Base-by-base conservation (phyloP, 2,329 filamentous ascomycete species). In the Trichoderma sp. region DNA sequence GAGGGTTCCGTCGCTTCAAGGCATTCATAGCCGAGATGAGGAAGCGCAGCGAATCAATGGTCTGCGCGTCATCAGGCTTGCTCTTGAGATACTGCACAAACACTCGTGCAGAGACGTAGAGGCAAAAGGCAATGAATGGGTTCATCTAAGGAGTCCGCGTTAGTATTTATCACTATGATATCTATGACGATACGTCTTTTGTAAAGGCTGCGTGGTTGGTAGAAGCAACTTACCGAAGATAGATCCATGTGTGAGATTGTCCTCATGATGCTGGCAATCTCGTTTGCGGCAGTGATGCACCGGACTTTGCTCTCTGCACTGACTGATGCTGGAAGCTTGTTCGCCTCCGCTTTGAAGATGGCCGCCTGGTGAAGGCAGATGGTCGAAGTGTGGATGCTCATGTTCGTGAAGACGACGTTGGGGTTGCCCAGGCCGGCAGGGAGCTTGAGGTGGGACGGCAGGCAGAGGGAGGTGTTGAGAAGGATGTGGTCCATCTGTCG, bases 321-420 rank as follows among this genome's bases (percentile, higher is more conserved):
- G 61, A 98, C 91, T 21, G 92, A 91, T 1, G 88, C 84, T 0
- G 93, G 91, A 73, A 98, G 84, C 68, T 90, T 89, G 81, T 97
- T 92, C 82, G 94, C 96, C 77, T 98, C 95, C 0, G 95, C 94
- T 80, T 98, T 98, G 86, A 95, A 98, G 24, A 99, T 98, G 30
- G 96, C 96, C 3, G 95, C 96, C 83, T 99, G 96, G 78, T 99
- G 96, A n/a, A 99, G 85, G 80, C 95, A 98, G 69, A 99, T 98
- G 1, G 94, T 94, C 1, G 95, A 97, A 0, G 96, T 97, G 80
- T 98, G 95, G 36, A 99, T 94, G 79, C 93, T 94, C 94, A 99
- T 97, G 77, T 98, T 98, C 71, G 93, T 90, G 80, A 98, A 98
- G 5, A 98, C 90, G 69, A 95, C 90, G 74, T 98, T 98, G 4